Conservation (phyloP, 306 rosid species). For the Gastrolobium villosum region DNA sequence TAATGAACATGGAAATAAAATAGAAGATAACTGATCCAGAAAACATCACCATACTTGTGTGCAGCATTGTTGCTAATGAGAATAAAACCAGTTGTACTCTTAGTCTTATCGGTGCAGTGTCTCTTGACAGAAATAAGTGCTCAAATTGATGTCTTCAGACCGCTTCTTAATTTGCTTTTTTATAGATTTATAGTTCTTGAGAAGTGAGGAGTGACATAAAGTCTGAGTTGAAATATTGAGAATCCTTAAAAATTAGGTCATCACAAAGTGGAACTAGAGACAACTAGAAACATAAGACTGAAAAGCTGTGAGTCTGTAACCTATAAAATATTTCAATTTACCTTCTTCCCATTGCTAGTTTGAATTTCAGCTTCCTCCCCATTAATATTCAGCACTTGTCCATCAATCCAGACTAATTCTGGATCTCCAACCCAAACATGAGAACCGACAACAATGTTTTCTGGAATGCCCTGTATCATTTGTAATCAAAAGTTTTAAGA, state of each 20-base stretch:
- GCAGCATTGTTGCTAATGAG: background rate
- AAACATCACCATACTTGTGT: slow-evolving; percentile 30
- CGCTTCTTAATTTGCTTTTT: slow-evolving; percentile 13
- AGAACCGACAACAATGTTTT: slow-evolving; percentile 83
- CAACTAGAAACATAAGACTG: slow-evolving; percentile 37
- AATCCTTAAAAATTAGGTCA: slow-evolving; percentile 25
- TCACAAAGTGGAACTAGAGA: slow-evolving; percentile 36
- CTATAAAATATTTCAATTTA: slow-evolving; percentile 47
- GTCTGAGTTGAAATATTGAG: slow-evolving; percentile 33
- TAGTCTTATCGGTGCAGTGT: slow-evolving; percentile 25
- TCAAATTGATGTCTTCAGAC: slow-evolving; percentile 34
- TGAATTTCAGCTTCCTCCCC: slow-evolving; percentile 91
- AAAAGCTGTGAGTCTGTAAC: background rate
- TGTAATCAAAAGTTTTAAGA: slow-evolving; percentile 33
- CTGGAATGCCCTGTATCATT: slow-evolving; percentile 70
- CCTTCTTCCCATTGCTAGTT: slow-evolving; percentile 69
- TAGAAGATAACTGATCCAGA: slow-evolving; percentile 24
- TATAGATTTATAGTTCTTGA: slow-evolving; percentile 15
- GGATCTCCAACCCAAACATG: slow-evolving; percentile 83
- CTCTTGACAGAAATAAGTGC: slow-evolving; percentile 18
- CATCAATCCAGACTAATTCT: slow-evolving; percentile 85
- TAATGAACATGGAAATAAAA: slow-evolving; percentile 49
- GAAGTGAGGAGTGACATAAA: slow-evolving; percentile 9
- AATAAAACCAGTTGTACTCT: slow-evolving; percentile 40
- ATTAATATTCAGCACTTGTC: slow-evolving; percentile 67